Percentiles rank a stretch among this genome's conserved stretches.
phyloP scores from a whole-genome alignment of 1,284 basidiomycete species.

The Wolfiporia cocos region DNA sequence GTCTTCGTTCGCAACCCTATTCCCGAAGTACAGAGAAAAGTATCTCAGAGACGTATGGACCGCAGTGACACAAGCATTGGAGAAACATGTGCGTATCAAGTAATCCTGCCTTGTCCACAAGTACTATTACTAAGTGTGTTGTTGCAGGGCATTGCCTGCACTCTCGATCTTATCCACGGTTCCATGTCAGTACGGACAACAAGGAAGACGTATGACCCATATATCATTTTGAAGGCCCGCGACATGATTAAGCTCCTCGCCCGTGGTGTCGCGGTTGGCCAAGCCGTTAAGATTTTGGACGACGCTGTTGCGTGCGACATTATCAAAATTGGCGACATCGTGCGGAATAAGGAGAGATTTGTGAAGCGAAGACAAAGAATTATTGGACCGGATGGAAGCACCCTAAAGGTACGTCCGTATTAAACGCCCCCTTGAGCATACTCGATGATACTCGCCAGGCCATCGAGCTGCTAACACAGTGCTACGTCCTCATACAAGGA shows the following conservation, averaged over 20 bases:
- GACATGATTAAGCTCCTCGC: conserved; percentile 96
- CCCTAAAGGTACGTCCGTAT: conserved; percentile 71
- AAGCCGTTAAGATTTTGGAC: conserved; percentile 89
- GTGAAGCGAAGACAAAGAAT: conserved; percentile 96
- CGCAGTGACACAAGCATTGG: conserved; percentile 84
- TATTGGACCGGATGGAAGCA: conserved; percentile 95
- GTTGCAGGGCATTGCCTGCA: conserved; percentile 79
- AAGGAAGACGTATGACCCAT: conserved; percentile 95
- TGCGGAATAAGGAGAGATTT: conserved; percentile 96
- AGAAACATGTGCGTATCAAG: conserved; percentile 57
- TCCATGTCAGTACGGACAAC: conserved; percentile 98
- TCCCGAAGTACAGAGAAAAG: conserved; percentile 98
- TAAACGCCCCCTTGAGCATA: not conserved
- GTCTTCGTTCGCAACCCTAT: conserved; percentile 95
- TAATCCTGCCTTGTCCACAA: not conserved
- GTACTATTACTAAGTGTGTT: not conserved
- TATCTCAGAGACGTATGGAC: conserved; percentile 95
- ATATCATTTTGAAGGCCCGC: conserved; percentile 92
- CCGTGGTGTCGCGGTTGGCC: conserved; percentile 78
- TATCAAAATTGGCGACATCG: conserved; percentile 94
- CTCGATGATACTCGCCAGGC: conserved; percentile 50
- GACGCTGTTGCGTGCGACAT: conserved; percentile 94
- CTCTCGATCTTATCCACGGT: conserved; percentile 93
- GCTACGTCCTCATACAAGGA: conserved; percentile 97
- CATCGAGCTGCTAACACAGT: conserved; percentile 94